Evolutionary conservation across 1,139 yeast genomes (phyloP), one percentile per base, ranked within the genome.

Genomic region (Diutina catenulata): DNA sequence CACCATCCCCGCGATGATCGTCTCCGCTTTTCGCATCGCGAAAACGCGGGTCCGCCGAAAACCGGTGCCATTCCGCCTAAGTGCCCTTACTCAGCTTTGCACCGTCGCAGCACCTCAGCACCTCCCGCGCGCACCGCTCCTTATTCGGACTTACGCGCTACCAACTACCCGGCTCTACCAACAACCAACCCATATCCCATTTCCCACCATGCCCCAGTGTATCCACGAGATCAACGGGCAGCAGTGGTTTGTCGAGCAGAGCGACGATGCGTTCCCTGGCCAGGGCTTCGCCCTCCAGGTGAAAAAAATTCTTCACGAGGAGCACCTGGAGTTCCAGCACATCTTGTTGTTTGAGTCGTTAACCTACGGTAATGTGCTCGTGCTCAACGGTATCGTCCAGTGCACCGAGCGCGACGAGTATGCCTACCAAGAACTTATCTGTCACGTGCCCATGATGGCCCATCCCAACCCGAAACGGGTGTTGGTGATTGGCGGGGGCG

Each of bases 401-500:
- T 87, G 83, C 45, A 80, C 94, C 2, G 95, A 84, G 57, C 73
- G 86, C 46, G 95, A 84, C 52, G 95, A 84, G 59, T 83, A 80
- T 59, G 83, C 94, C 26, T 81, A 84, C 62, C 95, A 84, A 58
- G 95, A 84, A 59, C 77, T 84, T 74, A 84, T 84, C 51, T 68
- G 93, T 14, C 93, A 84, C 53, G 60, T 82, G 40, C 88, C 95
- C 10, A 53, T 84, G 45, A 75, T 78, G 74, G 64, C 81, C 16
- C 95, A 84, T 56, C 75, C 79, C 27, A 55, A 64, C 40, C 95
- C 95, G 14, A 71, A 72, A 52, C 71, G 69, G 42, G 94, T 84
- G 15, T 70, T 84, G 43, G 94, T 84, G 37, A 83, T 84, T 49
- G 95, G 95, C 26, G 95, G 95, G 23, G 95, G 95, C 31, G 95